A percentile compares a stretch with the other conserved stretches of the same genome.
phyloP scores from a whole-genome alignment of 1,284 basidiomycete species.

The Trichosporon faecale region DNA sequence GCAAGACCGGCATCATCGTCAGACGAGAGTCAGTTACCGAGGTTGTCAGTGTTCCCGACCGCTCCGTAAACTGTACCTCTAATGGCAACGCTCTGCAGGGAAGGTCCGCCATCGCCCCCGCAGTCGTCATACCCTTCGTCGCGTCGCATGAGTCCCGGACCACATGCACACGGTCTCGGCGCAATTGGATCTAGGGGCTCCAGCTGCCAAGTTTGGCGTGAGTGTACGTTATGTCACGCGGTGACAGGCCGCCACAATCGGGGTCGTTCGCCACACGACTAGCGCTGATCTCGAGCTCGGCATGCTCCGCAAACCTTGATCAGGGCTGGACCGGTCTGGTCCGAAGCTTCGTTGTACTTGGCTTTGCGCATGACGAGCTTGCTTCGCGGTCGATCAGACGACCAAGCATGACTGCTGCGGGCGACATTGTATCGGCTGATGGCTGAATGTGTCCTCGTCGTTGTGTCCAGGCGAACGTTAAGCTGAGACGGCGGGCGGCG shows the following conservation, averaged over 20 bases:
- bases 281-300: background rate
- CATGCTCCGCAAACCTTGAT: background rate
- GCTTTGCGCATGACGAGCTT: background rate
- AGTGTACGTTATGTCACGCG: background rate
- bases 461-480: background rate
- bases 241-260: background rate
- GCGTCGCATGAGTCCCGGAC: no score
- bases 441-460: background rate
- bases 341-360: background rate
- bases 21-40: no score
- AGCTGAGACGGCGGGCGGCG: background rate
- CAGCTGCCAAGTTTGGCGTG: background rate
- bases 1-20: no score
- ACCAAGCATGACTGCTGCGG: background rate
- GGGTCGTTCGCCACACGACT: background rate
- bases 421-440: background rate
- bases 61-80: no score
- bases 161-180: no score
- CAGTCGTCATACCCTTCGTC: no score
- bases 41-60: no score
- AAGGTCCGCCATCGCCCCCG: no score
- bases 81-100: no score
- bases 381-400: background rate
- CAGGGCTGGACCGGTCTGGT: no score
- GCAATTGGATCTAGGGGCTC: no score